Evolutionary conservation across 208 protist genomes (phyloP).

Genomic region (Trypanosomatidae sp.): DNA sequence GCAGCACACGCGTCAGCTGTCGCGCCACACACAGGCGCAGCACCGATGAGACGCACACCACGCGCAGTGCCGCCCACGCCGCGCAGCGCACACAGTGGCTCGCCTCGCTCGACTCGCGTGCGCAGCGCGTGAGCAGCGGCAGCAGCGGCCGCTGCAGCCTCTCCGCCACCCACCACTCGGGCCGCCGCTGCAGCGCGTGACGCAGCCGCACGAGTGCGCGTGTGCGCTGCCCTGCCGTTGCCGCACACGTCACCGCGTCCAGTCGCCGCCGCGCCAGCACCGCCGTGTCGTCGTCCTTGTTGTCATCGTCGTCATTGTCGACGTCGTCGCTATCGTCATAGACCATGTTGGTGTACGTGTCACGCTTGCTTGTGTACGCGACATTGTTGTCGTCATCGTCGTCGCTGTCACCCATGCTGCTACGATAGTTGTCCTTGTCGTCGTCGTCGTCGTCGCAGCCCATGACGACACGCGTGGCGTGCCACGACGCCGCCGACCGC

Average conservation of each 20-base stretch:
- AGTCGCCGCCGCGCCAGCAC: neutral
- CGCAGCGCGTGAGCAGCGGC: neutral
- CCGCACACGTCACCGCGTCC: neutral
- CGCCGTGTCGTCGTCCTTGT: neutral
- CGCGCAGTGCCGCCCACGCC: constrained; percentile 15
- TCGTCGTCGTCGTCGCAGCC: too few relatives aligned
- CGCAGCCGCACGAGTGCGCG: neutral
- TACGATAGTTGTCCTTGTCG: too few relatives aligned
- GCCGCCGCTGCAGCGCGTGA: too few relatives aligned
- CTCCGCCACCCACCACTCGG: too few relatives aligned
- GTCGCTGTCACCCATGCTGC: too few relatives aligned
- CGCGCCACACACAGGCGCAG: constrained; percentile 10
- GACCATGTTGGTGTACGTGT: too few relatives aligned
- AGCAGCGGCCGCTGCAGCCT: neutral
- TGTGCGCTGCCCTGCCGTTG: neutral
- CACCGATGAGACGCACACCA: constrained; percentile 5
- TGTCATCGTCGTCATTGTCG: neutral
- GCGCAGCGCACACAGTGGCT: constrained; percentile 24
- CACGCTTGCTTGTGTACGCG: too few relatives aligned
- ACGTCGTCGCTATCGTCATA: too few relatives aligned
- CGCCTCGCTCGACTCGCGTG: constrained; percentile 1
- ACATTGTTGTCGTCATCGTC: too few relatives aligned
- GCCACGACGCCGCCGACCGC: too few relatives aligned
- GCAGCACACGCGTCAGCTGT: constrained; percentile 22
- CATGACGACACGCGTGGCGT: too few relatives aligned